Evolutionary conservation across 2,329 filamentous ascomycete genomes (phyloP).

Genomic region (Exophiala viscosa): DNA sequence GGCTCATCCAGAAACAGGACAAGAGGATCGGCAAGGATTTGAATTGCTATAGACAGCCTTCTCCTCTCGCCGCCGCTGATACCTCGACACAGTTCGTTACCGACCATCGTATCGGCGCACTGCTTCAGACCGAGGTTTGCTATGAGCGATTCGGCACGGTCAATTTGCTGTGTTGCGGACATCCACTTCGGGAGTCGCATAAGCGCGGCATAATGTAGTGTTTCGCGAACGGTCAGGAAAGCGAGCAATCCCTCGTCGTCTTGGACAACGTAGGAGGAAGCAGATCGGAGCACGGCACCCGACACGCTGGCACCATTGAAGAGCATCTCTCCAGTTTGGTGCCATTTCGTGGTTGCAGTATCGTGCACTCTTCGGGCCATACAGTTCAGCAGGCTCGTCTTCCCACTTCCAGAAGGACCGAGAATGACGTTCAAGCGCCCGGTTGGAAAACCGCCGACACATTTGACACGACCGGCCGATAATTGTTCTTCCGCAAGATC

Average conservation of each 20-base stretch:
- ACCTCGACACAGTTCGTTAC: conserved; percentile 66
- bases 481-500: background rate
- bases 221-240: conserved; percentile 71
- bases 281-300: conserved; percentile 43
- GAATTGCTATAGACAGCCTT: conserved; percentile 71
- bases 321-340: conserved; percentile 53
- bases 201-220: conserved; percentile 67
- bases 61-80: conserved; percentile 77
- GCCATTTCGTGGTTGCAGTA: conserved; percentile 48
- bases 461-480: background rate
- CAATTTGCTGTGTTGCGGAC: conserved; percentile 54
- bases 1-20: conserved; percentile 71
- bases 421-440: conserved; percentile 72
- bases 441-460: conserved; percentile 61
- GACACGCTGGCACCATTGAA: conserved; percentile 55
- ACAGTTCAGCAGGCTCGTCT: conserved; percentile 85
- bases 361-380: conserved; percentile 60
- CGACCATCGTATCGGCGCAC: conserved; percentile 70
- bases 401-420: conserved; percentile 95
- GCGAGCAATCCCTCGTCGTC: conserved; percentile 67
- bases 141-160: conserved; percentile 71
- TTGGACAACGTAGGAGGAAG: conserved; percentile 60
- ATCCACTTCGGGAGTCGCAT: conserved; percentile 55
- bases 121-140: conserved; percentile 72
- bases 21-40: conserved; percentile 68